Evolutionary conservation across 352 stramenopile species (phyloP).

Genomic region (Phytophthora tentaculata): DNA sequence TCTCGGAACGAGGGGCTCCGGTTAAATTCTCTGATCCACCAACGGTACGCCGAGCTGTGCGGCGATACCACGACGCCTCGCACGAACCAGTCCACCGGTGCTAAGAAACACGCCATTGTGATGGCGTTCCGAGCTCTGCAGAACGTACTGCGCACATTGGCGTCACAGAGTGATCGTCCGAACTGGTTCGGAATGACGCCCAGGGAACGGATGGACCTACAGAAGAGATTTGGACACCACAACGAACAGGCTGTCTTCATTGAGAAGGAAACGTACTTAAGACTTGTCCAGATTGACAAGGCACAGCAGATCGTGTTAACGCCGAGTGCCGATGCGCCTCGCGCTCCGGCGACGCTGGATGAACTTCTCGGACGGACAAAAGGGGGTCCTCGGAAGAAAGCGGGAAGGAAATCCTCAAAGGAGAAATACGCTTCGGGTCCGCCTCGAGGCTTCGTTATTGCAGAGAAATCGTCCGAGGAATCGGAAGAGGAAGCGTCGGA

Average conservation of each 20-base stretch:
- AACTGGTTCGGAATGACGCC: conserved; percentile 50
- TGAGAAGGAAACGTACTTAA: conserved; percentile 39
- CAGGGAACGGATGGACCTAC: conserved; percentile 40
- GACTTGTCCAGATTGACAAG: conserved; percentile 37
- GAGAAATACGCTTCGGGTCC: conserved; percentile 19
- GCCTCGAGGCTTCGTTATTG: conserved; percentile 23
- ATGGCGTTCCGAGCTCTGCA: conserved; percentile 41
- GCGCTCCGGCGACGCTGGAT: conserved; percentile 23
- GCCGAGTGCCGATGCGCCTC: conserved; percentile 21
- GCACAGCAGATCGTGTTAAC: conserved; percentile 31
- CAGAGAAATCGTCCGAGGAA: conserved; percentile 23
- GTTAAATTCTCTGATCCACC: conserved; percentile 44
- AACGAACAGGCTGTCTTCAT: conserved; percentile 42
- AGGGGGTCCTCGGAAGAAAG: conserved; percentile 18
- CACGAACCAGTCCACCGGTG: conserved; percentile 40
- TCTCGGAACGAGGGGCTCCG: conserved; percentile 35
- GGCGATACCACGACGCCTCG: conserved; percentile 17
- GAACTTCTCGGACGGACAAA: conserved; percentile 30
- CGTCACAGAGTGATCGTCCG: conserved; percentile 37
- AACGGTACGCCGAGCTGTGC: conserved; percentile 42
- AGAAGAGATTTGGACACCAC: conserved; percentile 41
- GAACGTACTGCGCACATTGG: conserved; percentile 35
- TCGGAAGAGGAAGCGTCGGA: conserved; percentile 17
- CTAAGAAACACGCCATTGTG: conserved; percentile 44
- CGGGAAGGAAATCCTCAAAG: conserved; percentile 15